These are phyloP conservation scores for Fusarium sp. DNA, from an alignment of 2,329 filamentous ascomycete genomes.

Conservation along the genomic window DNA sequence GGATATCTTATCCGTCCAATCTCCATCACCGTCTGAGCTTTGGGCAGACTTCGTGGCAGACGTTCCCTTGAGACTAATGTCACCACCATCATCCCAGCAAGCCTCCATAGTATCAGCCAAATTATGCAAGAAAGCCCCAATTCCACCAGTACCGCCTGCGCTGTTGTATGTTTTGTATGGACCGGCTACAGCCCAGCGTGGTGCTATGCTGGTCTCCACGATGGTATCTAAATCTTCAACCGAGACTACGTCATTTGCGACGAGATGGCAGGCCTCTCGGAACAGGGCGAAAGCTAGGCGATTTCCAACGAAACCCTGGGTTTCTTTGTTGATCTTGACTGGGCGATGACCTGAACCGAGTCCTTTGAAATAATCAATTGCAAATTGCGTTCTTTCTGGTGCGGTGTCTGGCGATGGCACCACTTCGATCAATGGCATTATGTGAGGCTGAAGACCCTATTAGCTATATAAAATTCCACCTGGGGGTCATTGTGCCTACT, in stretches of 20 bases:
- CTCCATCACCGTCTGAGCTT: neutral
- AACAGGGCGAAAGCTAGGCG: conserved; percentile 37
- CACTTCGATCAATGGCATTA: conserved; percentile 43
- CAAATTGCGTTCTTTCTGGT: conserved; percentile 23
- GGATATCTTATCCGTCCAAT: conserved; percentile 32
- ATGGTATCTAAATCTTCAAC: conserved; percentile 53
- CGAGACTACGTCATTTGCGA: conserved; percentile 27
- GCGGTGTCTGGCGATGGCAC: conserved; percentile 32
- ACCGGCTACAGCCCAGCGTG: conserved; percentile 42
- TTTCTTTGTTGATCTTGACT: conserved; percentile 40
- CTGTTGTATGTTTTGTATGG: conserved; percentile 46
- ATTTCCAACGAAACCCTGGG: conserved; percentile 37
- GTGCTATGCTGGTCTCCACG: conserved; percentile 44
- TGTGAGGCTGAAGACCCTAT: conserved; percentile 17
- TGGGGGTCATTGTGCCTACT: neutral
- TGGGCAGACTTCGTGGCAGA: neutral
- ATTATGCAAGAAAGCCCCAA: conserved; percentile 38
- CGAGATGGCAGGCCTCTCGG: conserved; percentile 35
- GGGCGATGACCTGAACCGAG: conserved; percentile 37
- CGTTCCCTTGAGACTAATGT: conserved; percentile 25
- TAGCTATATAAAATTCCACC: rapidly evolving
- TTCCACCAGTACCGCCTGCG: conserved; percentile 41
- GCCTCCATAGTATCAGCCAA: conserved; percentile 35
- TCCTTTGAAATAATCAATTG: conserved; percentile 27
- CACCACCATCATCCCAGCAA: conserved; percentile 34